Evolutionary conservation across 179 eudicot genomes (phyloP).

Genomic region (Spinacia oleracea): DNA sequence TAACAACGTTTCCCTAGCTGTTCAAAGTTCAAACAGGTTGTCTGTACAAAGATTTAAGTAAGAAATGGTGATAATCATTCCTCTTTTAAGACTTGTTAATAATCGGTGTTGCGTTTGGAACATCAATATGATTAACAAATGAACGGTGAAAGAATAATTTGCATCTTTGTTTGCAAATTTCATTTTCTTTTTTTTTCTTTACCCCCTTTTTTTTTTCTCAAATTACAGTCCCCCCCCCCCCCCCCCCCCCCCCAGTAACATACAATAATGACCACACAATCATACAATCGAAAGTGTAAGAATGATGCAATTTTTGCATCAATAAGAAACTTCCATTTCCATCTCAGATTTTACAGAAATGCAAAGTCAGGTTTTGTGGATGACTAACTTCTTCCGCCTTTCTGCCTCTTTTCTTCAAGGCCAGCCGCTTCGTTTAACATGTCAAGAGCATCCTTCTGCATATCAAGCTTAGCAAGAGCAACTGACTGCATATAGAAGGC

Average conservation of each 20-base stretch:
- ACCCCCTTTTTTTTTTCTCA: conserved; percentile 1
- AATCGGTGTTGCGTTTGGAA: not conserved
- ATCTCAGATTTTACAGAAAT: conserved; percentile 34
- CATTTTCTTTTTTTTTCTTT: conserved; percentile 5
- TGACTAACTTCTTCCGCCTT: conserved; percentile 55
- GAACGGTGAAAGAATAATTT: not conserved
- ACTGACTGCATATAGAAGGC: conserved; percentile 97
- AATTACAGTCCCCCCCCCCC: conserved; percentile 1
- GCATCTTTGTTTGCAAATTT: conserved; percentile 10
- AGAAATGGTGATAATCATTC: not conserved
- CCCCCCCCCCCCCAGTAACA: conserved; percentile 14
- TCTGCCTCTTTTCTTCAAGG: conserved; percentile 84
- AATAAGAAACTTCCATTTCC: conserved; percentile 22
- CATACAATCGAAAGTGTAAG: conserved; percentile 27
- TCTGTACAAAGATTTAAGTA: not conserved
- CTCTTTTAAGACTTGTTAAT: not conserved
- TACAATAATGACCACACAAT: conserved; percentile 29
- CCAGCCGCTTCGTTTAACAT: conserved; percentile 83
- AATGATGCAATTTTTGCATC: conserved; percentile 30
- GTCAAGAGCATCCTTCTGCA: conserved; percentile 90
- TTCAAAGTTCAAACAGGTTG: not conserved
- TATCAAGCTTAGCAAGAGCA: conserved; percentile 85
- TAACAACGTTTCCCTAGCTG: not conserved
- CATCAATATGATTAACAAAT: conserved; percentile 17
- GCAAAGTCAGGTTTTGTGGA: not conserved